These are phyloP conservation scores for Puya raimondii DNA, from an alignment of 176 grass and related monocot species.

Conservation along the genomic window DNA sequence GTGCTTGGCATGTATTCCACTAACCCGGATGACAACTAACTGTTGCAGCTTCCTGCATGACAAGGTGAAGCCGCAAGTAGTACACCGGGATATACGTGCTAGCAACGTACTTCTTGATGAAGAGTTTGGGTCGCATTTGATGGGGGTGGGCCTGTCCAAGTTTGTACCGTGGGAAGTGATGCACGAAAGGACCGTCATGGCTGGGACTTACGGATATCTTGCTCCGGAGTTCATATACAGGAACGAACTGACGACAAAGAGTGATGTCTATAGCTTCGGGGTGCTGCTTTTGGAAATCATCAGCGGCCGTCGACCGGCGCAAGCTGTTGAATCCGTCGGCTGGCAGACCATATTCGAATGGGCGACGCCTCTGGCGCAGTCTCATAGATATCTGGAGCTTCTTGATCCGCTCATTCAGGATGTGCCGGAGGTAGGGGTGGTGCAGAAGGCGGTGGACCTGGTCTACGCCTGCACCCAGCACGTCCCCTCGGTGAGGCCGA, in stretches of 20 bases:
- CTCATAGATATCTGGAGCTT: conserved; percentile 78
- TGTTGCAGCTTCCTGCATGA: conserved; percentile 73
- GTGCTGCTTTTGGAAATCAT: conserved; percentile 91
- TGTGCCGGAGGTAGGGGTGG: conserved; percentile 57
- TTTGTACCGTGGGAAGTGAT: conserved; percentile 98
- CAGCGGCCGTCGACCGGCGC: conserved; percentile 67
- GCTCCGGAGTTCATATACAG: conserved; percentile 94
- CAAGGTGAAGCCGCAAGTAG: conserved; percentile 97
- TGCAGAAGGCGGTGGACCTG: conserved; percentile 86
- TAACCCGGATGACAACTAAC: not conserved
- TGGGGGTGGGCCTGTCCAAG: conserved; percentile 88
- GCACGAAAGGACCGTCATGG: conserved; percentile 90
- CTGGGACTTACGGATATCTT: conserved; percentile 84
- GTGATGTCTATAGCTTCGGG: conserved; percentile 91
- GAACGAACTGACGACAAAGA: conserved; percentile 92
- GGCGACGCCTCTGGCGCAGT: conserved; percentile 80
- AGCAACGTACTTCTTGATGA: conserved; percentile 87
- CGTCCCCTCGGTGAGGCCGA: conserved; percentile 82
- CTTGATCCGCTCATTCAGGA: conserved; percentile 81
- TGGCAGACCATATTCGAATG: conserved; percentile 97
- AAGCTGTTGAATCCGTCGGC: conserved; percentile 70
- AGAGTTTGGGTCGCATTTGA: conserved; percentile 93
- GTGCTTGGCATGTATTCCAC: not conserved
- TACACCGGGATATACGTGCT: conserved; percentile 93
- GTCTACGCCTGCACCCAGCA: conserved; percentile 94